Conservation (phyloP, 768 basidiomycete genomes). For the Boletus huronensis region DNA sequence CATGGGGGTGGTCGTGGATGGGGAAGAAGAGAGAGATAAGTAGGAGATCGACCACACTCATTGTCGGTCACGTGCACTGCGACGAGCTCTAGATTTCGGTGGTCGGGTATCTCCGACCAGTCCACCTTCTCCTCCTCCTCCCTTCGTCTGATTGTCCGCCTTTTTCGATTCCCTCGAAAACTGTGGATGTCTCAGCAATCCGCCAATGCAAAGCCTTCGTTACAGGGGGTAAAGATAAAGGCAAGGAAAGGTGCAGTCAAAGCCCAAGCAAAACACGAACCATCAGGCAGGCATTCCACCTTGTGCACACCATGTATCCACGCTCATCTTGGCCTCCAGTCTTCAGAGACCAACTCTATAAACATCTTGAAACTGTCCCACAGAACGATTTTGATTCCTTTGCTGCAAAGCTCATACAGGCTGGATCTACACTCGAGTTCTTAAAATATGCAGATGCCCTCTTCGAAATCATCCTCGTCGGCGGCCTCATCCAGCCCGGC, state of each 20-base stretch:
- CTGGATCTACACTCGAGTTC: constrained; percentile 89
- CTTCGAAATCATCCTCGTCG: constrained; percentile 94
- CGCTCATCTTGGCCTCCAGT: constrained; percentile 42
- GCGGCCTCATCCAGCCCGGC: constrained; percentile 94
- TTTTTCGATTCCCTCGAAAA: constrained; percentile 38
- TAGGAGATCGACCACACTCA: constrained; percentile 1
- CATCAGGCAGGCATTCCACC: constrained; percentile 45
- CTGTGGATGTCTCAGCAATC: constrained; percentile 93
- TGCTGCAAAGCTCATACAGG: constrained; percentile 81
- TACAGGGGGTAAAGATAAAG: constrained; percentile 91
- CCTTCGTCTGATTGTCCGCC: constrained; percentile 21
- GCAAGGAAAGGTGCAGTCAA: constrained; percentile 91
- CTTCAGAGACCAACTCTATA: constrained; percentile 91
- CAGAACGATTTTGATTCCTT: constrained; percentile 80
- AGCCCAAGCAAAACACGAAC: constrained; percentile 92
- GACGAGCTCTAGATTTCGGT: constrained; percentile 7
- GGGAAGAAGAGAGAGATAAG: constrained; percentile 1
- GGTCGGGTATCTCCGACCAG: constrained; percentile 26
- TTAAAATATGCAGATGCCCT: constrained; percentile 97
- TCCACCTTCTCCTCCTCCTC: background rate
- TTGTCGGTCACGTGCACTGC: constrained; percentile 23
- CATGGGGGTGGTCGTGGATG: constrained; percentile 21
- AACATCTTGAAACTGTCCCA: constrained; percentile 81
- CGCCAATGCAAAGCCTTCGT: constrained; percentile 79
- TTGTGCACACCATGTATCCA: background rate